Evolutionary conservation across 495 filamentous ascomycete species (phyloP), one percentile per base, ranked within the genome.

Genomic region (Penicillium psychrofluorescens): DNA sequence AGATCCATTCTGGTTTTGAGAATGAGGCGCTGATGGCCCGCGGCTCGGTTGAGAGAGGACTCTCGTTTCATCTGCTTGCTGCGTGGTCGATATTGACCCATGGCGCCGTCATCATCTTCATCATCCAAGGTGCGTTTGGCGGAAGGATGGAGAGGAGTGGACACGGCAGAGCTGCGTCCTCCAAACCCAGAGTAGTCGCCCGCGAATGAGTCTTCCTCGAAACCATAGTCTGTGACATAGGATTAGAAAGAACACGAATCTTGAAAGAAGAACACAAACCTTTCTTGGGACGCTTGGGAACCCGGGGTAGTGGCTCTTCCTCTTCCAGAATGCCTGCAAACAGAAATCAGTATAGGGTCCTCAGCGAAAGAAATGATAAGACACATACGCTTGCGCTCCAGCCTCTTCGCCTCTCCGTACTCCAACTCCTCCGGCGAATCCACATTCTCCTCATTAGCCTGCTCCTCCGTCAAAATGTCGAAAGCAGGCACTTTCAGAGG

Each of bases 381-480:
- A 12, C 39, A 64, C 64, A 59, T 61, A 72, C 88, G 83, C 53
- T 88, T 88, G 38, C 92, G 76, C 60, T 95, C 89, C 36, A 80
- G 74, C 58, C 86, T 79, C 69, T 96, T 97, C 43, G 78, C 71
- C 45, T 84, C 82, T 35, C 94, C 92, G 66, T 91, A 98, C 8
- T 85, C 81, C 38, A 85, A 70, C 63, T 98, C 92, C 35, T 87
- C 85, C 11, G 76, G 72, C 0, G 90, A 84, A 59, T 98, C 92
- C n/a, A 91, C 78, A 54, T 98, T 97, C 65, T 98, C 92, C 27
- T 72, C 61, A 7, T 77, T 82, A 37, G 85, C 86, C 55, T 95
- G 78, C 22, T 88, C 86, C 33, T 81, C 67, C 0, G 80, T 86
- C 66, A 98, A 72, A 55, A 79, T 75, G 36, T 85, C 81, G 60